Evolutionary conservation across 495 filamentous ascomycete species (phyloP), one percentile per base, ranked within the genome.

Genomic region (Neurospora sp.): DNA sequence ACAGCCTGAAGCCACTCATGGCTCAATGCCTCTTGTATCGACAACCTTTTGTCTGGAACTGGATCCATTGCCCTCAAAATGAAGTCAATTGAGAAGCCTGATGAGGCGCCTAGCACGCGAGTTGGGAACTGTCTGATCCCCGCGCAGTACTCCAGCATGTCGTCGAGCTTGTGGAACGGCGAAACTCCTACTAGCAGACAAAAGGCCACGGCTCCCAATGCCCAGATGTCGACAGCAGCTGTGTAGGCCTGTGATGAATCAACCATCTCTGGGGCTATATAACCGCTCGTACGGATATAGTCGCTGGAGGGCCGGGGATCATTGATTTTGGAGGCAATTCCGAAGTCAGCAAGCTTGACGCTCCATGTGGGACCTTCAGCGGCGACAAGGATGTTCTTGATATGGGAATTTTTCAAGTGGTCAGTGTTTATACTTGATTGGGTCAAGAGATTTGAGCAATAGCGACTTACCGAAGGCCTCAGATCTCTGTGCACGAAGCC

Each of bases 311-410:
- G 70, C 5, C 69, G 38, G 20, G 59, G 14, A 18, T 75, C 76
- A 4, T 77, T 14, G 0, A 71, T 39, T 0, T 73, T 70, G 46
- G 73, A 70, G 79, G 78, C 79, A 70, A 88, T 82, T 2, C 86
- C 86, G 69, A 88, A 88, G 76, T 88, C 86, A 12, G 83, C 82
- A 44, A 88, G 83, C 74, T 88, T 87, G 6, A 87, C 83, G 76
- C 81, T 82, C 77, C 84, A 87, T 1, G 72, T 54, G 20, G 75
- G 78, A 1, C 76, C 54, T 31, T 71, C 27, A 5, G 59, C 27
- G 16, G 74, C 41, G 7, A 78, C 72, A 59, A 75, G 69, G 39
- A 77, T 76, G 74, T 73, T 80, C 82, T 80, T 48, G 7, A 5
- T 48, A 48, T 20, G 0, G 44, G 0, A 11, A 48, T 0, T 9